These are phyloP conservation scores for Suillus discolor DNA, from an alignment of 768 basidiomycete genomes.

Conservation along the genomic window DNA sequence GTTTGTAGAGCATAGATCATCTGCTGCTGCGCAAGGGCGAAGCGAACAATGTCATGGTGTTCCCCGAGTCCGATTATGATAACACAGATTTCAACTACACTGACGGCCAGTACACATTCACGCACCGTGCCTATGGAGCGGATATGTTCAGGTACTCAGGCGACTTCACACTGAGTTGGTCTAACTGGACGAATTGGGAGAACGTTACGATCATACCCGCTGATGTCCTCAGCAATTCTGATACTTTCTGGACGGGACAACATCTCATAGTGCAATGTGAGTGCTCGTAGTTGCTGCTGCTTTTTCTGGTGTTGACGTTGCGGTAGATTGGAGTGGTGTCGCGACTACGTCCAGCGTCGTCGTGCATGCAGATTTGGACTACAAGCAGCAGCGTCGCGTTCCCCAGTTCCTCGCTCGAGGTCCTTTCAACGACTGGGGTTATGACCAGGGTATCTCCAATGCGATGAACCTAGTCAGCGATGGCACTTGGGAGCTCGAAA, in stretches of 20 bases:
- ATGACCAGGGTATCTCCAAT: constrained; percentile 77
- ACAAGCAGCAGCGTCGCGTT: constrained; percentile 65
- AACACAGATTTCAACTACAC: constrained; percentile 55
- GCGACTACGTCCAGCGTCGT: constrained; percentile 64
- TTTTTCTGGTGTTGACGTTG: background rate
- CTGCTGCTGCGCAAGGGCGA: constrained; percentile 81
- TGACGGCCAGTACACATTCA: constrained; percentile 71
- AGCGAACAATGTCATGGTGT: constrained; percentile 78
- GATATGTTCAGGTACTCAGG: constrained; percentile 86
- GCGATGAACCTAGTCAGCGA: constrained; percentile 66
- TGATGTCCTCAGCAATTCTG: constrained; percentile 46
- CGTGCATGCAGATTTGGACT: constrained; percentile 76
- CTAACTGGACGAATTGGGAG: constrained; percentile 80
- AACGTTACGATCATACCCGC: constrained; percentile 65
- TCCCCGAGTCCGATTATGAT: constrained; percentile 81
- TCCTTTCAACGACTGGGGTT: constrained; percentile 91
- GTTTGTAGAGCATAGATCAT: constrained; percentile 63
- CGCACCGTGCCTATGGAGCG: constrained; percentile 85
- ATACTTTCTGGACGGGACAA: constrained; percentile 75
- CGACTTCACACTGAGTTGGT: constrained; percentile 82
- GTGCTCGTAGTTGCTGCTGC: constrained; percentile 25
- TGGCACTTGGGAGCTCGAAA: constrained; percentile 81
- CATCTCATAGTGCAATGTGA: constrained; percentile 90
- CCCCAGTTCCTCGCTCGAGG: constrained; percentile 89
- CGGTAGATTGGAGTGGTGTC: constrained; percentile 75